Percentiles rank a stretch among this genome's conserved stretches.
phyloP scores from a whole-genome alignment of 2,329 filamentous ascomycete species.

The Hypoxylon sp. region DNA sequence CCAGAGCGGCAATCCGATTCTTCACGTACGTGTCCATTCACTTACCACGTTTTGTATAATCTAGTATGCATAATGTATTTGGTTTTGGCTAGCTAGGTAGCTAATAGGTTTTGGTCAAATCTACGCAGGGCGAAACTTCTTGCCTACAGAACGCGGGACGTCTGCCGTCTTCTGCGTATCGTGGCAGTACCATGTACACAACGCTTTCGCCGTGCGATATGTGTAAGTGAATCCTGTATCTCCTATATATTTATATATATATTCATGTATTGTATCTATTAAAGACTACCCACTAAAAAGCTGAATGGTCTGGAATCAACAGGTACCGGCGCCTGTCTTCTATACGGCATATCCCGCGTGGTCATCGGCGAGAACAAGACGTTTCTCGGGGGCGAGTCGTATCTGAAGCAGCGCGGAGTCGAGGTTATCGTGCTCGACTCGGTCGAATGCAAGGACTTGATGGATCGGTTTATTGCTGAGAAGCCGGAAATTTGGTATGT shows the following conservation, averaged over 20 bases:
- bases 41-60: not conserved
- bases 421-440: slow-evolving; percentile 77
- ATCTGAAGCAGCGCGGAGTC: slow-evolving; percentile 72
- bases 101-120: not conserved
- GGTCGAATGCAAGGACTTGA: slow-evolving; percentile 70
- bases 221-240: slow-evolving; percentile 56
- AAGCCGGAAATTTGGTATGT: slow-evolving; percentile 76
- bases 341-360: slow-evolving; percentile 77
- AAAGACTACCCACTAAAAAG: too few relatives aligned
- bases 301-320: too few relatives aligned
- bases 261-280: too few relatives aligned
- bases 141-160: slow-evolving; percentile 79
- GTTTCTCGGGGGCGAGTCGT: slow-evolving; percentile 76
- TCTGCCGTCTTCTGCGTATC: slow-evolving; percentile 73
- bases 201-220: slow-evolving; percentile 83
- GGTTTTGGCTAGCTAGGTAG: not conserved
- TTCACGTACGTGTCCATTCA: slow-evolving; percentile 65
- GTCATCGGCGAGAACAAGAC: slow-evolving; percentile 82
- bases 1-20: slow-evolving; percentile 74
- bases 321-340: slow-evolving; percentile 75
- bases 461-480: slow-evolving; percentile 76
- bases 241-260: too few relatives aligned
- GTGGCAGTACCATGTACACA: slow-evolving; percentile 82
- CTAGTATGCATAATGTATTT: not conserved
- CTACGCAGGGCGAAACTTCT: slow-evolving; percentile 73